Base-by-base conservation (phyloP, 805 yeast species). In the Ogataea populi-albae region DNA sequence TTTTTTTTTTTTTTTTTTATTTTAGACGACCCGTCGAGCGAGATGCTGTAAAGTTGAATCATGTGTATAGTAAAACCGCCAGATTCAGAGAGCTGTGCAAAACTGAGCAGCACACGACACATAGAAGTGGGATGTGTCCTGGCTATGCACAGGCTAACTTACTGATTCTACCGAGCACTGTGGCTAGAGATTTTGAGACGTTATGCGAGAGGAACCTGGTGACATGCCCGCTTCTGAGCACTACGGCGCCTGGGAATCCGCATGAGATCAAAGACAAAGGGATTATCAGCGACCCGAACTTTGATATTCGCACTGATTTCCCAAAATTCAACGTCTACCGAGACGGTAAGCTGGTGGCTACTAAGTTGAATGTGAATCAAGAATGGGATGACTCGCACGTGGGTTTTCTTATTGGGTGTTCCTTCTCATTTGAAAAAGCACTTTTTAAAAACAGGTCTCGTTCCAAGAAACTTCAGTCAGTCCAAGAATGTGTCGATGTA, bases 401-500 rank as follows among this genome's bases (percentile, higher is more conserved):
- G n/a, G 71, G 68, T 6, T 67, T 67, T 34, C 38, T 67, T 11
- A 60, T 67, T 21, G 71, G 72, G 11, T 67, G 71, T 39, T 66
- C 71, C 1, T 64, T 49, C 36, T 64, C 69, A 2, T 67, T 67
- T 41, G 71, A 67, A 38, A 40, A 46, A 16, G 68, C 62, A 3
- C 48, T 67, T 17, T n/a, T 35, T 38, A 12, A 37, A 40, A 18
- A 55, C 53, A 10, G 65, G 66, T 1, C 45, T 65, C 4, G 35
- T 54, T 3, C 61, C 67, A 1, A 52, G 53, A 30, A 55, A 64
- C 30, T 30, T 41, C 8, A 17, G 31, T 6, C 29, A 26, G n/a
- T 39, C 41, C 10, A 41, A 46, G 6, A 47, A 46, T 30, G 62
- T 59, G 4, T 37, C 62, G 1, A 55, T 57, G 56, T 59, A 46